Evolutionary conservation across 2,329 filamentous ascomycete species (phyloP).

Genomic region (Aotearoamyces nothofagi): DNA sequence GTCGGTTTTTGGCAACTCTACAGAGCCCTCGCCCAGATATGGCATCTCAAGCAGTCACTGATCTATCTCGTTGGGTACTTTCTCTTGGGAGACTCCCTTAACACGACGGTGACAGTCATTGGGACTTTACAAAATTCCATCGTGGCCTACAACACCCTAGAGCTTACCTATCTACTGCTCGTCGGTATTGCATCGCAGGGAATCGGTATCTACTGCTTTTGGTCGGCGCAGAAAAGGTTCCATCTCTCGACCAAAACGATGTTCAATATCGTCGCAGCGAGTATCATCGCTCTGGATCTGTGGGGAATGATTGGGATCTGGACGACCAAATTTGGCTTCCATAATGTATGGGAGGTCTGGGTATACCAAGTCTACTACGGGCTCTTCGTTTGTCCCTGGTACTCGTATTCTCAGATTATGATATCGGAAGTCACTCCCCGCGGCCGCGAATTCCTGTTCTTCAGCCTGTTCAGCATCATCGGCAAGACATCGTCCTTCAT

Average conservation of each 20-base stretch:
- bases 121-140: slow-evolving; percentile 49
- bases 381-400: slow-evolving; percentile 53
- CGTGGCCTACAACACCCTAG: slow-evolving; percentile 47
- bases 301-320: slow-evolving; percentile 33
- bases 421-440: slow-evolving; percentile 54
- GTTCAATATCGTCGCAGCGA: slow-evolving; percentile 49
- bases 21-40: slow-evolving; percentile 41
- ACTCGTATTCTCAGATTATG: slow-evolving; percentile 56
- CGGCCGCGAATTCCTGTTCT: slow-evolving; percentile 57
- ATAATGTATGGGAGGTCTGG: slow-evolving; percentile 30
- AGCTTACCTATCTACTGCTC: slow-evolving; percentile 49
- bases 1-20: slow-evolving; percentile 47
- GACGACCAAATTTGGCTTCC: slow-evolving; percentile 28
- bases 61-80: slow-evolving; percentile 54
- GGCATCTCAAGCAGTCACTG: slow-evolving; percentile 48
- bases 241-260: slow-evolving; percentile 48
- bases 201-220: slow-evolving; percentile 46
- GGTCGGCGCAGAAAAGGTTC: slow-evolving; percentile 43
- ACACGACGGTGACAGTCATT: slow-evolving; percentile 56
- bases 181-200: slow-evolving; percentile 50
- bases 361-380: slow-evolving; percentile 41
- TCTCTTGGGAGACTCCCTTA: slow-evolving; percentile 52
- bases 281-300: slow-evolving; percentile 41
- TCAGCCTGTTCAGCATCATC: slow-evolving; percentile 52
- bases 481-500: slow-evolving; percentile 56